Conservation (phyloP, 495 filamentous ascomycete genomes). For the Neurospora sublineolata region DNA sequence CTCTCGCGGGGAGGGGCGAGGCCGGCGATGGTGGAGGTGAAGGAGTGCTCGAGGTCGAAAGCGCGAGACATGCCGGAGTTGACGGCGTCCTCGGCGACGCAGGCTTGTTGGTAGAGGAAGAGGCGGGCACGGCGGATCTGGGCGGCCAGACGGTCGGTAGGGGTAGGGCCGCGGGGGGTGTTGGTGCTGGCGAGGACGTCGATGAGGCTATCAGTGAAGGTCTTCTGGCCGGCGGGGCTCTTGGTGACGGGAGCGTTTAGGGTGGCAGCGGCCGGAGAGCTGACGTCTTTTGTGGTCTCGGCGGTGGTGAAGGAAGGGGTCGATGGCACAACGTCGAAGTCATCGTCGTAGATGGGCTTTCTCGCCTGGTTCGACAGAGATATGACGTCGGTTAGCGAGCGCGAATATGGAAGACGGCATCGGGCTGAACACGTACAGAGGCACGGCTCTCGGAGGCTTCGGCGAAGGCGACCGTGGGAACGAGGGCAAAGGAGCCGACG, state of each 20-base stretch:
- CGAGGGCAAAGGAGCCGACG: conserved; percentile 33
- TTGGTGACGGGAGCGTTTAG: conserved; percentile 1
- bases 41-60: conserved; percentile 68
- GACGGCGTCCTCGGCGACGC: conserved; percentile 60
- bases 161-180: conserved; percentile 51
- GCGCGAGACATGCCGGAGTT: conserved; percentile 63
- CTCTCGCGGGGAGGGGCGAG: conserved; percentile 74
- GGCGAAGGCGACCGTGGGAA: conserved; percentile 34
- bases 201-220: conserved; percentile 1
- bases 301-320: conserved; percentile 9
- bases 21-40: conserved; percentile 75
- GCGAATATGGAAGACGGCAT: not conserved
- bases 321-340: conserved; percentile 39
- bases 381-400: conserved; percentile 1
- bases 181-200: conserved; percentile 1
- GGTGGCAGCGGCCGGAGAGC: conserved; percentile 11
- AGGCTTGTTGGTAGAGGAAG: conserved; percentile 63
- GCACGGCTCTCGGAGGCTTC: conserved; percentile 30
- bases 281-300: conserved; percentile 23
- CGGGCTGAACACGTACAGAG: conserved; percentile 15
- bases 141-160: conserved; percentile 80
- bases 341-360: conserved; percentile 87
- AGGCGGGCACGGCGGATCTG: conserved; percentile 73
- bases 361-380: conserved; percentile 31
- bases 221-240: conserved; percentile 2